Evolutionary conservation across 306 rosid species (phyloP).

Genomic region (Mucuna pruriens): DNA sequence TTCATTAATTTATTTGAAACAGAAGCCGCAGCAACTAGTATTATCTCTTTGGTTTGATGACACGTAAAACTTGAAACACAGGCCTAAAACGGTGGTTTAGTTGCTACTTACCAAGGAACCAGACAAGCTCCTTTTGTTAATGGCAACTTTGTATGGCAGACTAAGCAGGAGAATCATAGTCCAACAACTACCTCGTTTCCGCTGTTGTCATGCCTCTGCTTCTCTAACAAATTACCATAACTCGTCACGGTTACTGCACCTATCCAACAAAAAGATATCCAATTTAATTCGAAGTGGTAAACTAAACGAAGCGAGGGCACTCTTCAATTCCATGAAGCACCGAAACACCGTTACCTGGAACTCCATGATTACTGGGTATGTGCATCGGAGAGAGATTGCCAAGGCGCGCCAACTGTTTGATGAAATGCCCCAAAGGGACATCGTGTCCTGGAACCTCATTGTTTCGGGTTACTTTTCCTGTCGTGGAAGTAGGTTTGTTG

Average conservation of each 20-base stretch:
- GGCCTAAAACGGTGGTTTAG: no score
- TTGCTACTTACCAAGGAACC: no score
- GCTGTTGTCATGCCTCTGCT: constrained; percentile 20
- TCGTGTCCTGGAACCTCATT: constrained; percentile 55
- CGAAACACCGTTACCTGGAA: constrained; percentile 49
- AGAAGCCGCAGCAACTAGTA: no score
- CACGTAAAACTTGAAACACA: no score
- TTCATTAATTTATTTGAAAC: background rate
- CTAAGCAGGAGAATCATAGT: background rate
- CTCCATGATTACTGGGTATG: constrained; percentile 51
- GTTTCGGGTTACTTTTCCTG: constrained; percentile 52
- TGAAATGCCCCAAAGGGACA: constrained; percentile 48
- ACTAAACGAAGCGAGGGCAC: constrained; percentile 45
- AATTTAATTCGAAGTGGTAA: constrained; percentile 49
- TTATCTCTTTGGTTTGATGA: background rate
- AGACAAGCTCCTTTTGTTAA: no score
- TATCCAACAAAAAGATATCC: constrained; percentile 47
- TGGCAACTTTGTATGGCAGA: constrained; percentile 30
- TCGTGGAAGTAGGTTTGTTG: constrained; percentile 25
- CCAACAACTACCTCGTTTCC: background rate
- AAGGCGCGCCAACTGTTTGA: constrained; percentile 53
- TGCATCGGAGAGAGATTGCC: constrained; percentile 43
- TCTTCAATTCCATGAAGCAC: constrained; percentile 43
- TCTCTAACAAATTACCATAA: constrained; percentile 23
- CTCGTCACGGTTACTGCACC: background rate